phyloP scores from a whole-genome alignment of 2,329 filamentous ascomycete species.

The Pyricularia pennisetigena region DNA sequence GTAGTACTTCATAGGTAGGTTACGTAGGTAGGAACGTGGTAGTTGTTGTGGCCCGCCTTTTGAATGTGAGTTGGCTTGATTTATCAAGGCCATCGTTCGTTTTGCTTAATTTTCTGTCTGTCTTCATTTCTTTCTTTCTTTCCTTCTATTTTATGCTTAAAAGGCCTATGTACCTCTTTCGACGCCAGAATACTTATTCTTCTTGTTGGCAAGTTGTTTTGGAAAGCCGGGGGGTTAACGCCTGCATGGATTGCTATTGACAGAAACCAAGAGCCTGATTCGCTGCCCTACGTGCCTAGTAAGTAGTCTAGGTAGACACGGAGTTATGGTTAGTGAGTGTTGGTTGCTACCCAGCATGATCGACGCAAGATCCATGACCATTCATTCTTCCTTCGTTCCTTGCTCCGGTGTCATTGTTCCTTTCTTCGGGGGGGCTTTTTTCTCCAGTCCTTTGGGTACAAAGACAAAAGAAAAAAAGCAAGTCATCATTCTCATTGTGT shows the following conservation, averaged over 20 bases:
- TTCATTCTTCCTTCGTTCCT: neutral
- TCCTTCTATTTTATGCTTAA: too few relatives aligned
- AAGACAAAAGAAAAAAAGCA: neutral
- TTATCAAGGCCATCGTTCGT: neutral
- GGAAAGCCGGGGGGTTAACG: neutral
- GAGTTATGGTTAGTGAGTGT: neutral
- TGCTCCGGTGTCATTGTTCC: neutral
- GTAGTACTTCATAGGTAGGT: too few relatives aligned
- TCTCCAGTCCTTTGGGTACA: neutral
- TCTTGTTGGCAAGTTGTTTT: neutral
- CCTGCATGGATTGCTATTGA: neutral
- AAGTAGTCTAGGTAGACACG: neutral
- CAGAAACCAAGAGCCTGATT: neutral
- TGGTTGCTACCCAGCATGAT: neutral
- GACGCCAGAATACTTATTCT: neutral
- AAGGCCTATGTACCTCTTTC: too few relatives aligned
- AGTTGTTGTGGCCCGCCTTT: neutral
- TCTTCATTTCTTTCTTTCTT: too few relatives aligned
- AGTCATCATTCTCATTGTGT: neutral
- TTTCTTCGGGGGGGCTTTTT: neutral
- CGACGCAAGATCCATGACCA: neutral
- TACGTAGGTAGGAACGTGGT: too few relatives aligned
- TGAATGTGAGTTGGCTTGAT: neutral
- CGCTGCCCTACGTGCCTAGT: neutral
- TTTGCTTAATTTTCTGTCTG: neutral